These are phyloP conservation scores for Podospora conica DNA, from an alignment of 495 filamentous ascomycete genomes.

Conservation along the genomic window DNA sequence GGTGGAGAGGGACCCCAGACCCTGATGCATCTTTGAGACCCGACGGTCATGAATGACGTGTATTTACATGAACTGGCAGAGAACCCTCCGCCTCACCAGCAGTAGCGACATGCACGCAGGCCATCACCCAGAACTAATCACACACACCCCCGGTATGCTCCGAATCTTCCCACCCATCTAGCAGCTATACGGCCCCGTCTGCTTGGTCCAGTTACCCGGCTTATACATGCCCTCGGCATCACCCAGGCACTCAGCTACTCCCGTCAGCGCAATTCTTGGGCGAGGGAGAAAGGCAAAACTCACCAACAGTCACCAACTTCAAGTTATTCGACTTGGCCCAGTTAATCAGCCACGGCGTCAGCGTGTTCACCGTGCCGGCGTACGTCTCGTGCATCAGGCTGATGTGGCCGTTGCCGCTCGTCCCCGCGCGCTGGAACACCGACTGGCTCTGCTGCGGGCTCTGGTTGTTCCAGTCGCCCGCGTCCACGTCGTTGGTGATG, in stretches of 20 bases:
- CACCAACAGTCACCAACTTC: conserved; percentile 48
- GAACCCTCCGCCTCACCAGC: not conserved
- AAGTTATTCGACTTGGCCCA: conserved; percentile 49
- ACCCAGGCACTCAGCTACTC: conserved; percentile 44
- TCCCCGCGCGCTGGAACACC: conserved; percentile 40
- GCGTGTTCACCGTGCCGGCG: conserved; percentile 37
- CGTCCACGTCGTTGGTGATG: conserved; percentile 49
- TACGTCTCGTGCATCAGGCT: conserved; percentile 53
- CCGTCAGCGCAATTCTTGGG: not conserved
- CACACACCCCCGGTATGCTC: not conserved
- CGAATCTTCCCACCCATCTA: conserved; percentile 12
- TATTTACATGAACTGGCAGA: not conserved
- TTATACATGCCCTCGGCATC: conserved; percentile 43
- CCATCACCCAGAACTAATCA: not conserved
- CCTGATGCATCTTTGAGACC: not conserved
- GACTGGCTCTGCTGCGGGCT: conserved; percentile 38
- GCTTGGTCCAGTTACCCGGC: conserved; percentile 30
- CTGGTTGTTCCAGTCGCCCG: conserved; percentile 49
- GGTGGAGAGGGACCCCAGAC: not conserved
- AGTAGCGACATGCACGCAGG: not conserved
- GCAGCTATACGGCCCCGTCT: conserved; percentile 20
- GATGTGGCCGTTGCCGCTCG: conserved; percentile 46
- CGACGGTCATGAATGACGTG: not conserved
- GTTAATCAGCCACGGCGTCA: conserved; percentile 48
- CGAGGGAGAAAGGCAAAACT: conserved; percentile 14